Base-by-base conservation (phyloP, 176 grass and related monocot species). In the Rhynchospora pubera region DNA sequence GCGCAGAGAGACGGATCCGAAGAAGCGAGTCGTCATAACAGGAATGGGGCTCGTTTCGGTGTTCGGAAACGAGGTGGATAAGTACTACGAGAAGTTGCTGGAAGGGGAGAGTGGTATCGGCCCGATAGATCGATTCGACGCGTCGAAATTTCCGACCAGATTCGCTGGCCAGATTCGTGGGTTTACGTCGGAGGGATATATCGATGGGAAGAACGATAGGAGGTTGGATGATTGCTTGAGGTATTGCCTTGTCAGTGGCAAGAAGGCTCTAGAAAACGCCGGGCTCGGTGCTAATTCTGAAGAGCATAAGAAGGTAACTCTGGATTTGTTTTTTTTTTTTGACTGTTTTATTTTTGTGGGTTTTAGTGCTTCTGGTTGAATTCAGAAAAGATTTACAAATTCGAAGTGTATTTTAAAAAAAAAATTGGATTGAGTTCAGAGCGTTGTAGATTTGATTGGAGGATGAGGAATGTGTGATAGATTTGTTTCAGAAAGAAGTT, bases 81-180 rank as follows among this genome's bases (percentile, higher is more conserved):
- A 69, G 19, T 99, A 90, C 82, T 99, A 99, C 81, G 89, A 99
- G 69, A 89, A 90, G 44, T 84, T 99, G 19, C 85, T 99, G 10
- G 84, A 92, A 42, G 97, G 97, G 62, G 97, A 93, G 87, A 99
- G 97, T 70, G 97, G 97, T 79, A 84, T 99, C 51, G 87, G 97
- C 13, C 85, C 15, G 80, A 99, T 99, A 73, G 97, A 99, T 70
- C 89, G 93, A 70, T 99, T 99, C 79, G 97, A 99, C 68, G 91
- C 93, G 60, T 93, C 97, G 52, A 93, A 90, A 61, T 91, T 96
- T 75, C 97, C 97, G 28, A 96, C 97, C 21, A 93, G 90, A 62
- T 97, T 97, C 83, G 94, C 94, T 34, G 94, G 94, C 21, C 94
- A 97, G 91, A 97, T 97, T 84, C 90, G 92, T 52, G 92, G 86